Conservation (phyloP, 306 rosid genomes). For the Rosa persica region DNA sequence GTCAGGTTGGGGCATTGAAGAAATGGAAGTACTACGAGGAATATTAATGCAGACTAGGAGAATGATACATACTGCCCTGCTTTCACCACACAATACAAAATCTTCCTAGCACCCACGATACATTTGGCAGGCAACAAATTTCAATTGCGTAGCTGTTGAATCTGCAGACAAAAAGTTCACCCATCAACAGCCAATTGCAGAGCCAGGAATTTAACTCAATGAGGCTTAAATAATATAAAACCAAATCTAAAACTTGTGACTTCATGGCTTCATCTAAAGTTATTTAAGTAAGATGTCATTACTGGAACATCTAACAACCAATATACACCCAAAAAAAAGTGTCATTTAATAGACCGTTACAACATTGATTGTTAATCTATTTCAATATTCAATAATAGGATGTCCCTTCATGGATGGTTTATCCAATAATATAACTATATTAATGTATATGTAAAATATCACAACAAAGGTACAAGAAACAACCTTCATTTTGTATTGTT, state of each 20-base stretch:
- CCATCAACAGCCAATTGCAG: neutral
- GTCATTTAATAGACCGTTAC: neutral
- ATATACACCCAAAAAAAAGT: neutral
- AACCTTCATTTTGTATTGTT: neutral
- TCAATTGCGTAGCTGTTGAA: neutral
- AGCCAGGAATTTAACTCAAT: neutral
- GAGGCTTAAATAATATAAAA: neutral
- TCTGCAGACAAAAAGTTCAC: constrained; percentile 13
- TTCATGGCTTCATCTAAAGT: neutral
- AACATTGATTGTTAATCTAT: neutral
- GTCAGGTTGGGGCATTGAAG: neutral
- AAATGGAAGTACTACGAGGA: neutral
- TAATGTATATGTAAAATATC: too few relatives aligned
- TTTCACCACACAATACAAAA: neutral
- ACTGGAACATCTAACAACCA: neutral
- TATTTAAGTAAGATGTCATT: neutral
- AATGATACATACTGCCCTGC: neutral
- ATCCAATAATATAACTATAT: neutral
- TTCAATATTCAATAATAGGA: neutral
- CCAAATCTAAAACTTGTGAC: neutral
- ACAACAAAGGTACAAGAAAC: too few relatives aligned
- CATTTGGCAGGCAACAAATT: neutral
- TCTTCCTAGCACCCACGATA: neutral
- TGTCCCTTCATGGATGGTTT: neutral
- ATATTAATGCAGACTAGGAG: neutral